Evolutionary conservation across 106 monocot species (phyloP).

Genomic region (Dioscorea alata): DNA sequence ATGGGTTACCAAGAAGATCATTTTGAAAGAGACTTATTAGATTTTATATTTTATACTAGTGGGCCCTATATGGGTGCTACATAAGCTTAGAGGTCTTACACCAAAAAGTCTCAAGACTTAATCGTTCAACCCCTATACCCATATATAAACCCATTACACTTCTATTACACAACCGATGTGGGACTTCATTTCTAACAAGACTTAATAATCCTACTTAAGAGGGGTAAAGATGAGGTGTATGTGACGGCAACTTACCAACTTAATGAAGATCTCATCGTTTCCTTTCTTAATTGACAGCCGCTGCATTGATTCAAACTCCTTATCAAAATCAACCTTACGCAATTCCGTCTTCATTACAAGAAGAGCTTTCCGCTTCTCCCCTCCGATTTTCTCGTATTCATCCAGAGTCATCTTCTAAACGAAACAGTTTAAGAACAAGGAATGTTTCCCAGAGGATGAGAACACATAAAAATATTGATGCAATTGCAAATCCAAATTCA

Average conservation of each 20-base stretch:
- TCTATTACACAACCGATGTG: no score
- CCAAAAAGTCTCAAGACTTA: no score
- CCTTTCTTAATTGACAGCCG: constrained; percentile 41
- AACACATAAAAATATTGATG: background rate
- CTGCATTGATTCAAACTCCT: constrained; percentile 43
- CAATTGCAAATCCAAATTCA: background rate
- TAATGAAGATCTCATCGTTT: constrained; percentile 38
- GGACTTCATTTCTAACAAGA: no score
- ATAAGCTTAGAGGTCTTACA: no score
- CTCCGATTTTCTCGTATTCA: constrained; percentile 42
- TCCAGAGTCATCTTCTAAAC: constrained; percentile 46
- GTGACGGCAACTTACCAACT: constrained; percentile 30
- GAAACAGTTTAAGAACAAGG: background rate
- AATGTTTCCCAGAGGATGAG: background rate
- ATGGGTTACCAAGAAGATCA: constrained; percentile 34
- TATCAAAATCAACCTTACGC: constrained; percentile 40
- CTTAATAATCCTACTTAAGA: no score
- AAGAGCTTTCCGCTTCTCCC: constrained; percentile 43
- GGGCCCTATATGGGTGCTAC: no score
- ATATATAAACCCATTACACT: no score
- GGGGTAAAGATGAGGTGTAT: background rate
- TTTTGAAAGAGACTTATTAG: background rate
- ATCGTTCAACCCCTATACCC: no score
- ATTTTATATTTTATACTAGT: no score
- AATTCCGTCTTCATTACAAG: constrained; percentile 29